These are phyloP conservation scores for Rutstroemia sp. DNA, from an alignment of 2,329 filamentous ascomycete genomes.

Conservation along the genomic window DNA sequence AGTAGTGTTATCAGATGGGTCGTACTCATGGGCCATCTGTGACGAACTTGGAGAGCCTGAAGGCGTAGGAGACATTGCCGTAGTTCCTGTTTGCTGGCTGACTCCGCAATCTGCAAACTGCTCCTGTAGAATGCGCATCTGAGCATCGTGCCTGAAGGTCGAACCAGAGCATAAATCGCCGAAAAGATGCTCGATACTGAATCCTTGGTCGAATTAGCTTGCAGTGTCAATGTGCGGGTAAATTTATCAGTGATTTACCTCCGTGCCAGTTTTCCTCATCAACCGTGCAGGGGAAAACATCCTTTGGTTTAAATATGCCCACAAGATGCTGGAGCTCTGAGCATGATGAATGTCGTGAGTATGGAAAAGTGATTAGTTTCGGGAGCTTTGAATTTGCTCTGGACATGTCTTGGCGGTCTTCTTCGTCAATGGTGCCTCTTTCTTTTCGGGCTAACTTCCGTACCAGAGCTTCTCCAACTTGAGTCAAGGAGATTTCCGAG, in stretches of 20 bases:
- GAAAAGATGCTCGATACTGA: conserved; percentile 65
- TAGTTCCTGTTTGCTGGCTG: conserved; percentile 1
- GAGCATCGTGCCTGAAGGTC: conserved; percentile 56
- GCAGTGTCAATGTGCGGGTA: neutral
- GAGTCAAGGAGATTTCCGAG: conserved; percentile 14
- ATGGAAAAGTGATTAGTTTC: conserved; percentile 58
- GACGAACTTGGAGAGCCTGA: neutral
- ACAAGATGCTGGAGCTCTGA: conserved; percentile 69
- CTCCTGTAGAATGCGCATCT: conserved; percentile 40
- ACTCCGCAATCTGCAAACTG: neutral
- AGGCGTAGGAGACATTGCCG: neutral
- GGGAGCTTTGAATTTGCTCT: conserved; percentile 12
- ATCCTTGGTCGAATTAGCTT: conserved; percentile 26
- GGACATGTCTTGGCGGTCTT: neutral
- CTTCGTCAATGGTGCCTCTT: neutral
- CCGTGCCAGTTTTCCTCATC: conserved; percentile 56
- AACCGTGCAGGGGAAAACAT: conserved; percentile 78
- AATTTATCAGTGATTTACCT: conserved; percentile 15
- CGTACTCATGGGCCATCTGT: neutral
- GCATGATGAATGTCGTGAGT: conserved; percentile 85
- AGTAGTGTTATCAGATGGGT: neutral
- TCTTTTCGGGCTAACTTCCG: conserved; percentile 13
- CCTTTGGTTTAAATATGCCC: conserved; percentile 58
- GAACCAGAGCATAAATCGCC: conserved; percentile 56
- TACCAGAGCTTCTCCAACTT: conserved; percentile 22